Evolutionary conservation across 108 stramenopile species (phyloP).

Genomic region (Cyclotella baltica): DNA sequence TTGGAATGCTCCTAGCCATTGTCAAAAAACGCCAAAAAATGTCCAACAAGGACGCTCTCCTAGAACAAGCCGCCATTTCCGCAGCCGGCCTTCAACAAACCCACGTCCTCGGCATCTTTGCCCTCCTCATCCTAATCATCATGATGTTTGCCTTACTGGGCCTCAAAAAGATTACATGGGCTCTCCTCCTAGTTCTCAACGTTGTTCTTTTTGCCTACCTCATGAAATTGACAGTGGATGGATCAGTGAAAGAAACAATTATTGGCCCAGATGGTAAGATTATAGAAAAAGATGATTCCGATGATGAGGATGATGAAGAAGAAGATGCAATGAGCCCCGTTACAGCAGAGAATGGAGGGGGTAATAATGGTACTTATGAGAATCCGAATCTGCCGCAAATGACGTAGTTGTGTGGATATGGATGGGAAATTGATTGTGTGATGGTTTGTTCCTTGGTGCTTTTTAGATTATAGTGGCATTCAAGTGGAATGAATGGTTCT

Average conservation of each 20-base stretch:
- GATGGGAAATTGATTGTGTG: background rate
- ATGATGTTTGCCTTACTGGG: constrained; percentile 76
- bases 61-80: constrained; percentile 86
- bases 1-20: constrained; percentile 77
- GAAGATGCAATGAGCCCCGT: constrained; percentile 13
- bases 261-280: constrained; percentile 84
- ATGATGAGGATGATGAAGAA: constrained; percentile 53
- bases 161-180: constrained; percentile 85
- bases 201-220: constrained; percentile 83
- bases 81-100: constrained; percentile 84
- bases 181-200: constrained; percentile 74
- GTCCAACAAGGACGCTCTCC: constrained; percentile 86
- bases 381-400: background rate
- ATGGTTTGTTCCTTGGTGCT: background rate
- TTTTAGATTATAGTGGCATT: background rate
- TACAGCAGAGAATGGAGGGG: background rate
- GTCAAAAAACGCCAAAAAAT: constrained; percentile 77
- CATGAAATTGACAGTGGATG: constrained; percentile 86
- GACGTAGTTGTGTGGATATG: background rate
- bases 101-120: constrained; percentile 80
- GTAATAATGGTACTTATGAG: background rate
- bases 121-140: constrained; percentile 71
- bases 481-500: too few relatives aligned
- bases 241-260: constrained; percentile 72
- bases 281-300: constrained; percentile 33